Evolutionary conservation across 768 basidiomycete genomes (phyloP).

Genomic region (Podaxis sp.): DNA sequence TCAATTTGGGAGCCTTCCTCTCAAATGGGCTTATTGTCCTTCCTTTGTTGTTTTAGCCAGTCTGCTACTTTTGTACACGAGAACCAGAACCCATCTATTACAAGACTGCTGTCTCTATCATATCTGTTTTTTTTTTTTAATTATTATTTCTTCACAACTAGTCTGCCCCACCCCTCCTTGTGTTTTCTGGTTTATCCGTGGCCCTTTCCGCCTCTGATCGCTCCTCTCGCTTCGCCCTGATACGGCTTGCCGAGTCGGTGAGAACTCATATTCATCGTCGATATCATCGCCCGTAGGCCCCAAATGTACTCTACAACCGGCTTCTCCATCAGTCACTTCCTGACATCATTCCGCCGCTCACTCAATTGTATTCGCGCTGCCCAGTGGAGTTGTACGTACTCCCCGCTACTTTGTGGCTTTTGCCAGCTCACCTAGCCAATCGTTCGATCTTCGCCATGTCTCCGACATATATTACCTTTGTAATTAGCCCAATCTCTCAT

Average conservation of each 20-base stretch:
- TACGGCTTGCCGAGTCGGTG: slow-evolving; percentile 12
- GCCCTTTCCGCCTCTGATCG: slow-evolving; percentile 3
- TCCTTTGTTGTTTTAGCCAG: slow-evolving; percentile 16
- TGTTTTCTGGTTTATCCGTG: slow-evolving; percentile 6
- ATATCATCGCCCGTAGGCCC: slow-evolving; percentile 18
- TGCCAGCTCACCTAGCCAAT: slow-evolving; percentile 2
- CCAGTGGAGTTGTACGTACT: slow-evolving; percentile 15
- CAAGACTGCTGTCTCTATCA: slow-evolving; percentile 3
- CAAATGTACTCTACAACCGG: slow-evolving; percentile 1
- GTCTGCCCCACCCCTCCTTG: background rate
- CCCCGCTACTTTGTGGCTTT: slow-evolving; percentile 2
- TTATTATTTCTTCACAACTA: background rate
- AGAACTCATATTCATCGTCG: slow-evolving; percentile 9
- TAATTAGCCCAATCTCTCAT: background rate
- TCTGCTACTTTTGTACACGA: slow-evolving; percentile 2
- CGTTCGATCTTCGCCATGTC: background rate
- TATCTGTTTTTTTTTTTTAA: background rate
- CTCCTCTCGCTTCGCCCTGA: slow-evolving; percentile 12
- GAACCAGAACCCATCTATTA: slow-evolving; percentile 8
- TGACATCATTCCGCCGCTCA: slow-evolving; percentile 17
- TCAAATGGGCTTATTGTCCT: slow-evolving; percentile 25
- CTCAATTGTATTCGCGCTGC: slow-evolving; percentile 12
- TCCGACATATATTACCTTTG: background rate
- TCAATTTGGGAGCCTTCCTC: slow-evolving; percentile 20
- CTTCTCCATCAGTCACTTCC: slow-evolving; percentile 25